These are phyloP conservation scores for Scedosporium minutisporum DNA, from an alignment of 2,329 filamentous ascomycete species.

Conservation along the genomic window DNA sequence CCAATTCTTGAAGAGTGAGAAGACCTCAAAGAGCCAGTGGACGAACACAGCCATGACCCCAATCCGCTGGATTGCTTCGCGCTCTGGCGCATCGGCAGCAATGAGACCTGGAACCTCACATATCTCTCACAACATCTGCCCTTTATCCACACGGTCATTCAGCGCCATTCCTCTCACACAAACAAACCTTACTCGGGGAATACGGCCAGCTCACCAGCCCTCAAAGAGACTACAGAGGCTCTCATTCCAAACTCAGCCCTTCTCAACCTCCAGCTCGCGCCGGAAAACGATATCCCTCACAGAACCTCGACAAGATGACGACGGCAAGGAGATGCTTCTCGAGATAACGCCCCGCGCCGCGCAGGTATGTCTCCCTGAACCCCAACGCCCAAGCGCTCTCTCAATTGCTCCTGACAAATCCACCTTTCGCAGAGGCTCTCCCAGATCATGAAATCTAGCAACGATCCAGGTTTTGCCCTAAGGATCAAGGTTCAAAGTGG, in stretches of 20 bases:
- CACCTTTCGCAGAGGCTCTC: constrained; percentile 50
- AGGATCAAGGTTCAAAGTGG: constrained; percentile 87
- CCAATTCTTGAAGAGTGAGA: neutral
- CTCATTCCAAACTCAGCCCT: constrained; percentile 14
- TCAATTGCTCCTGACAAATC: neutral
- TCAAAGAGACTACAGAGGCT: neutral
- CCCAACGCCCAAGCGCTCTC: neutral
- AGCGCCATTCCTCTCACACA: neutral
- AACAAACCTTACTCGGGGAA: neutral
- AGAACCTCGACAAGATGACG: constrained; percentile 72
- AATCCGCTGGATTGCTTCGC: neutral
- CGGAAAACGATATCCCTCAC: constrained; percentile 39
- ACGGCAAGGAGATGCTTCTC: constrained; percentile 74
- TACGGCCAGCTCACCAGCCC: neutral
- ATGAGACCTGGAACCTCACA: neutral
- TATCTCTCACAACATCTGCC: neutral
- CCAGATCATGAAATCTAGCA: constrained; percentile 63
- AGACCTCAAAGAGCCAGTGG: neutral
- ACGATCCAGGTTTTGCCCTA: constrained; percentile 74
- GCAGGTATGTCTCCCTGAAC: constrained; percentile 41
- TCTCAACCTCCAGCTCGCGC: constrained; percentile 26
- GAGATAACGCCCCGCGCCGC: constrained; percentile 78
- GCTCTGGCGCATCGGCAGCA: neutral
- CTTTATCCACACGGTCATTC: neutral
- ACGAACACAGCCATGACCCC: neutral